Conservation (phyloP, 140 eudicot genomes). For the Erigeron philadelphicus region DNA sequence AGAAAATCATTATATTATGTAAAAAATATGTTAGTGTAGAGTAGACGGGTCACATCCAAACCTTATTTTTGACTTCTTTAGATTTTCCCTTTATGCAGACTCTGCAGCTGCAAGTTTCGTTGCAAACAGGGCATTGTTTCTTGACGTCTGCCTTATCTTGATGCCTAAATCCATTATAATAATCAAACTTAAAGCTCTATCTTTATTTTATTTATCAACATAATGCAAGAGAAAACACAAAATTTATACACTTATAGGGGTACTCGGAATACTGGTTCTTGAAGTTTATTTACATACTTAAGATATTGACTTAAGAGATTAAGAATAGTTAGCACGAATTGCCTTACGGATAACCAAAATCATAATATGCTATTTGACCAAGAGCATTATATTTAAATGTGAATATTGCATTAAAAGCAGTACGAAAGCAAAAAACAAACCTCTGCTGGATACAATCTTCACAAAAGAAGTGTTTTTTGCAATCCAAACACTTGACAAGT, state of each 20-base stretch:
- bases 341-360: constrained; percentile 4
- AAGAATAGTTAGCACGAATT: constrained; percentile 14
- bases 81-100: constrained; percentile 41
- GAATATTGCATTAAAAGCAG: background rate
- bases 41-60: constrained; percentile 18
- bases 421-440: constrained; percentile 32
- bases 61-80: constrained; percentile 48
- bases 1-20: constrained; percentile 18
- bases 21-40: background rate
- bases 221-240: background rate
- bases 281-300: background rate
- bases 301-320: background rate
- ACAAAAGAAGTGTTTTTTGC: constrained; percentile 76
- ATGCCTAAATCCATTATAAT: constrained; percentile 41
- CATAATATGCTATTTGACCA: constrained; percentile 2
- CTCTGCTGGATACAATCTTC: constrained; percentile 65
- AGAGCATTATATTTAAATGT: constrained; percentile 1
- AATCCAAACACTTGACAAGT: constrained; percentile 65
- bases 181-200: constrained; percentile 5
- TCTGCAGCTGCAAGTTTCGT: constrained; percentile 66
- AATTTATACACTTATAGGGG: constrained; percentile 1
- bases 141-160: constrained; percentile 59
- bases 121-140: constrained; percentile 71
- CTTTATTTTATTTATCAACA: constrained; percentile 1
- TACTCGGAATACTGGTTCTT: background rate